Base-by-base conservation (phyloP, 805 yeast species). In the Debaryomyces hansenii region DNA sequence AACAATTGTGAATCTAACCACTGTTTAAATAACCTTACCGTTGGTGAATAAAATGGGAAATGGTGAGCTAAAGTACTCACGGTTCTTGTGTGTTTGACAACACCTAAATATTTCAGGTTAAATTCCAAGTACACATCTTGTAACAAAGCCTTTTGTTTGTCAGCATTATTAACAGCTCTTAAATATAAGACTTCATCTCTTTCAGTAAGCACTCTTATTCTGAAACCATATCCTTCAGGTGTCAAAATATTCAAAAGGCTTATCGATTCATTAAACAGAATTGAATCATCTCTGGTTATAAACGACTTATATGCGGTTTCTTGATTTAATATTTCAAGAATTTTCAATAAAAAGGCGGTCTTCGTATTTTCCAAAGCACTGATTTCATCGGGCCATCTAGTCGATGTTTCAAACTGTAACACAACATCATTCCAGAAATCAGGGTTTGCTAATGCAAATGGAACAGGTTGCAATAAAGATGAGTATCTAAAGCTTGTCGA, bases 331-430 rank as follows among this genome's bases (percentile, higher is more conserved):
- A 63, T 52, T 33, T 77, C 79, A 49, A 64, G 54, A 18, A 91
- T 79, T 55, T 86, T 86, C 44, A 94, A 63, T 56, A 92, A 69
- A 55, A 94, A 89, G 6, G 98, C 98, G 28, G 95, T 81, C 60
- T 94, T 94, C 12, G 96, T 86, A 58, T 86, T 84, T 63, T 94
- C 98, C 45, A 90, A 69, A 2, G 97, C 90, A 34, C 75, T 69
- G 5, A 90, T 63, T 62, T 94, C 97, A 64, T 88, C 96, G 2
- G 99, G 99, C 99, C 99, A 94, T 63, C 83, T 83, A n/a, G 80
- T 77, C 2, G 96, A 88, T 3, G 87, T 74, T 68, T 94, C 99
- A 64, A 94, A 89, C 65, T 91, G 96, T 32, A 94, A 62, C 8
- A 94, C 76, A 12, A 85, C 83, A 37, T 87, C 91, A 56, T 86